phyloP scores from a whole-genome alignment of 1,284 basidiomycete genomes.

The Pisolithus thermaeus region DNA sequence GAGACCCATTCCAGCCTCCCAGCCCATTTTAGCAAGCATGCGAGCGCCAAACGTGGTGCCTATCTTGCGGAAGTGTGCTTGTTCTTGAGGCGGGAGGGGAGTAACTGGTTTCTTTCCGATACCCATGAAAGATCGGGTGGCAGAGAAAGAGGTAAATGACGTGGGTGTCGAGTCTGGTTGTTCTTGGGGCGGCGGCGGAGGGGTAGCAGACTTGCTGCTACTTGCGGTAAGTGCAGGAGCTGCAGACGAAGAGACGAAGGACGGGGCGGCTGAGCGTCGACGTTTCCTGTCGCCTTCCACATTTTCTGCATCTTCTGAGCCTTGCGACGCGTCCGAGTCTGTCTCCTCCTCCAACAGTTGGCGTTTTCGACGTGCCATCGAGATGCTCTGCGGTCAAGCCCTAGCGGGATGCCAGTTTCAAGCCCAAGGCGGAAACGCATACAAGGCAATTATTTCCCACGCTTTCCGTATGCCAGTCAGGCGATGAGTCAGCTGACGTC shows the following conservation, averaged over 20 bases:
- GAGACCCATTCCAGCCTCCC: slow-evolving; percentile 81
- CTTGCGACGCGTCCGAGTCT: background rate
- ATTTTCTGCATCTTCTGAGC: background rate
- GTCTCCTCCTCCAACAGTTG: background rate
- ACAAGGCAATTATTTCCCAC: too few relatives aligned
- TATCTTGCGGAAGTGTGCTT: slow-evolving; percentile 75
- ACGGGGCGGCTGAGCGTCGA: background rate
- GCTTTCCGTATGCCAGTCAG: background rate
- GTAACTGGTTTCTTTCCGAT: slow-evolving; percentile 41
- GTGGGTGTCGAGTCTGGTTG: slow-evolving; percentile 1
- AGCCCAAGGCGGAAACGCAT: too few relatives aligned
- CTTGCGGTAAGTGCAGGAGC: background rate
- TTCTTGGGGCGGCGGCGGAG: slow-evolving; percentile 45
- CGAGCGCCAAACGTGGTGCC: slow-evolving; percentile 75
- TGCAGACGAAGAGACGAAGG: background rate
- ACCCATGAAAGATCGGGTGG: slow-evolving; percentile 55
- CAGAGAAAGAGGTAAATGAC: slow-evolving; percentile 17
- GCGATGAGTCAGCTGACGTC: background rate
- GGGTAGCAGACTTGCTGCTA: slow-evolving; percentile 16
- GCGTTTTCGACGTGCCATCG: background rate
- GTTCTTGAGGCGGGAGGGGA: slow-evolving; percentile 60
- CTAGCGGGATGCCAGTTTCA: background rate
- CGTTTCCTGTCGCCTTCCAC: background rate
- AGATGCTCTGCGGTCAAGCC: background rate
- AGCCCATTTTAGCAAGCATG: slow-evolving; percentile 93